These are phyloP conservation scores for Lecanicillium sp. DNA, from an alignment of 2,329 filamentous ascomycete genomes.

Conservation along the genomic window DNA sequence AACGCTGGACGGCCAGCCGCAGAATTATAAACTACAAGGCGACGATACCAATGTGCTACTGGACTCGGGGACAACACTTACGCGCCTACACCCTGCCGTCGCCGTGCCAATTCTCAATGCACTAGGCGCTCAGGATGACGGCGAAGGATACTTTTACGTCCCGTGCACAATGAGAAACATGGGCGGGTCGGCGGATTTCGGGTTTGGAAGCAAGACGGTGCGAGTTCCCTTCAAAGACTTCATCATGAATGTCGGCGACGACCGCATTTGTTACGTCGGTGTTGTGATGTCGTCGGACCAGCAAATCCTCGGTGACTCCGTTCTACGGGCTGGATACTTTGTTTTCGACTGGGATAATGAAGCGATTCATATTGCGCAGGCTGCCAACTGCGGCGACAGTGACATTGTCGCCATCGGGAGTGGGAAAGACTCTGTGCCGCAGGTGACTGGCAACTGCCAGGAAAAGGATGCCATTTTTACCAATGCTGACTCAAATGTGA, in stretches of 20 bases:
- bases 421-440: conserved; percentile 24
- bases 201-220: conserved; percentile 33
- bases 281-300: conserved; percentile 30
- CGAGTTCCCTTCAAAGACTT: conserved; percentile 40
- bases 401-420: conserved; percentile 29
- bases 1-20: conserved; percentile 12
- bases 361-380: conserved; percentile 32
- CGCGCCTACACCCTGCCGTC: conserved; percentile 33
- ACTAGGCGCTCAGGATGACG: conserved; percentile 33
- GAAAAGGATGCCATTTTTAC: conserved; percentile 17
- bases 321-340: conserved; percentile 36
- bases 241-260: conserved; percentile 33
- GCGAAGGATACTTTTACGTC: conserved; percentile 35
- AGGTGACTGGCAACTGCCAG: conserved; percentile 26
- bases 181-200: conserved; percentile 38
- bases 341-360: conserved; percentile 39
- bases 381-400: conserved; percentile 29
- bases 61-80: conserved; percentile 46
- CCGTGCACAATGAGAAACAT: conserved; percentile 30
- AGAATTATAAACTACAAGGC: conserved; percentile 17
- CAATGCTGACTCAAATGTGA: neutral
- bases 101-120: conserved; percentile 33
- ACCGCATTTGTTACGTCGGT: conserved; percentile 33
- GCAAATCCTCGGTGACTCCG: conserved; percentile 35
- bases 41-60: conserved; percentile 36